A percentile compares a stretch with the other conserved stretches of the same genome.
These are phyloP conservation scores for cucumber (Cucumis sativus) DNA, from an alignment of 306 rosid species.

Conservation along the genomic window Cucumber_9930_V3 NC_026655.2:31254001-31254500, in stretches of 20 bases:
- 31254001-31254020: slow-evolving; percentile 99
- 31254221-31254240: slow-evolving; percentile 77
- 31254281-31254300: slow-evolving; percentile 94
- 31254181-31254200: slow-evolving; percentile 94
- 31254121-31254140: slow-evolving; percentile 90
- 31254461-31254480: slow-evolving; percentile 61
- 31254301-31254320: slow-evolving; percentile 41
- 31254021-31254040: slow-evolving; percentile 96
- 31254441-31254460: slow-evolving; percentile 82
- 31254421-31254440: slow-evolving; percentile 97
- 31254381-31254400: slow-evolving; percentile 78
- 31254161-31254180: slow-evolving; percentile 90
- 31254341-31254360: slow-evolving; percentile 65
- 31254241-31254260: slow-evolving; percentile 85
- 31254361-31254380: slow-evolving; percentile 80
- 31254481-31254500: slow-evolving; percentile 79
- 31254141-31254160: slow-evolving; percentile 52
- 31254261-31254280: slow-evolving; percentile 92
- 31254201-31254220: slow-evolving; percentile 92
- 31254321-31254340: slow-evolving; percentile 61
- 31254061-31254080: slow-evolving; percentile 98
- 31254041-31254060: slow-evolving; percentile 90
- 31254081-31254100: slow-evolving; percentile 90
- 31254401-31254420: slow-evolving; percentile 54
- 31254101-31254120: slow-evolving; percentile 76